These are phyloP conservation scores for Cercophora newfieldiana DNA, from an alignment of 495 filamentous ascomycete species.

Conservation along the genomic window DNA sequence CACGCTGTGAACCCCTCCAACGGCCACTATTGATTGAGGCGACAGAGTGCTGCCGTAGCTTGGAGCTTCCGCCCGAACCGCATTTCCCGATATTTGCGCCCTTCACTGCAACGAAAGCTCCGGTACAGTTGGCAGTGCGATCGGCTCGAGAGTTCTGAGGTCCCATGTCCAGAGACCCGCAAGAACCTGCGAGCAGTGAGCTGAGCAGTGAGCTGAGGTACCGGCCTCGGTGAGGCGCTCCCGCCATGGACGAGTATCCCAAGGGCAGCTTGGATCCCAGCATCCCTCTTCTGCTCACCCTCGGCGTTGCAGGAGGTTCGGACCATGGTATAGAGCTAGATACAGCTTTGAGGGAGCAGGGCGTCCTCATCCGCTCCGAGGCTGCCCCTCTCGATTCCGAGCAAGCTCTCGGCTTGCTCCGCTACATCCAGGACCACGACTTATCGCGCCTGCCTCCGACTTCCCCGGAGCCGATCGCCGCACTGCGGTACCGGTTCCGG, in stretches of 20 bases:
- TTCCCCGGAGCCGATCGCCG: constrained; percentile 34
- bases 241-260: constrained; percentile 82
- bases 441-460: constrained; percentile 63
- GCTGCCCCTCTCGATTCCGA: constrained; percentile 64
- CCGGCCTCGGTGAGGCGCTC: background rate
- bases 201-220: constrained; percentile 6
- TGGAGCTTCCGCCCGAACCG: background rate
- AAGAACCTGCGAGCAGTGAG: background rate
- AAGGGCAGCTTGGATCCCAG: constrained; percentile 77
- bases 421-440: constrained; percentile 67
- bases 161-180: background rate
- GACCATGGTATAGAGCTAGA: constrained; percentile 39
- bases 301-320: constrained; percentile 59
- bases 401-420: constrained; percentile 64
- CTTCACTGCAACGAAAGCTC: background rate
- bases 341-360: constrained; percentile 58
- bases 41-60: background rate
- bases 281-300: constrained; percentile 75
- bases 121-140: background rate
- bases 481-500: constrained; percentile 56
- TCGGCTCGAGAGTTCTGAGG: background rate
- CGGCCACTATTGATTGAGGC: background rate
- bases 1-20: constrained; percentile 2
- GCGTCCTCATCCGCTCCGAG: constrained; percentile 63
- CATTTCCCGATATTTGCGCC: background rate